phyloP scores from a whole-genome alignment of 1,284 basidiomycete genomes.

The Tilletiaria anomala region DNA sequence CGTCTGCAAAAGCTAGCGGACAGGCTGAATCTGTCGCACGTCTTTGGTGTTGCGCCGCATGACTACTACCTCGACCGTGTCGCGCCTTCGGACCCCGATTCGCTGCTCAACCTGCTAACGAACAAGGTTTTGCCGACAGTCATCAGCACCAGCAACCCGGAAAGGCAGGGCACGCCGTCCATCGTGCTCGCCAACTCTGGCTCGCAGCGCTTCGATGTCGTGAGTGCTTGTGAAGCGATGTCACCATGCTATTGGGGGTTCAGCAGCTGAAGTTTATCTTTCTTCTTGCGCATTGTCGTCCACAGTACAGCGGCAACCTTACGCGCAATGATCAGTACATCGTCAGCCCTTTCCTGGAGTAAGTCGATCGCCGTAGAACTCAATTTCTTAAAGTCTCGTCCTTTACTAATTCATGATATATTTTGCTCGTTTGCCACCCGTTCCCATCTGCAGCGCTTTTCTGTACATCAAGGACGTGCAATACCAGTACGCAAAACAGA shows the following conservation, averaged over 20 bases:
- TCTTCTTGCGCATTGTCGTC: slow-evolving; percentile 27
- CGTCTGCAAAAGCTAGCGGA: slow-evolving; percentile 23
- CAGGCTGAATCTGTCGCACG: slow-evolving; percentile 26
- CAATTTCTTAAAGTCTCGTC: not conserved
- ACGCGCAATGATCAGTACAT: slow-evolving; percentile 31
- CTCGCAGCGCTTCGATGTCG: slow-evolving; percentile 14
- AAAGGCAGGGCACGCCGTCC: slow-evolving; percentile 12
- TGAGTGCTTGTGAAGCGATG: too few relatives aligned
- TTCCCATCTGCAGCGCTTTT: too few relatives aligned
- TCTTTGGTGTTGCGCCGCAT: slow-evolving; percentile 29
- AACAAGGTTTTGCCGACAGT: slow-evolving; percentile 28
- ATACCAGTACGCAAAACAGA: slow-evolving; percentile 17
- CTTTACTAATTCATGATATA: slow-evolving; percentile 4
- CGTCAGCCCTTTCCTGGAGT: not conserved
- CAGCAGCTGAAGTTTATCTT: not conserved
- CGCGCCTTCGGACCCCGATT: slow-evolving; percentile 14
- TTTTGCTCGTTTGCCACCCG: too few relatives aligned
- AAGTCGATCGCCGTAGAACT: not conserved
- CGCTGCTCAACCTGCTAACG: slow-evolving; percentile 23
- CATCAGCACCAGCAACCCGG: slow-evolving; percentile 23
- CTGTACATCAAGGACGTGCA: slow-evolving; percentile 28
- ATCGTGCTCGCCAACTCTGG: slow-evolving; percentile 34
- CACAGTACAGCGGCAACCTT: slow-evolving; percentile 28
- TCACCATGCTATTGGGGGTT: not conserved
- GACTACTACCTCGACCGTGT: slow-evolving; percentile 35